A percentile compares a stretch with the other conserved stretches of the same genome.
Evolutionary conservation across 306 rosid genomes (phyloP).

Genomic region (Vigna hirtella): DNA sequence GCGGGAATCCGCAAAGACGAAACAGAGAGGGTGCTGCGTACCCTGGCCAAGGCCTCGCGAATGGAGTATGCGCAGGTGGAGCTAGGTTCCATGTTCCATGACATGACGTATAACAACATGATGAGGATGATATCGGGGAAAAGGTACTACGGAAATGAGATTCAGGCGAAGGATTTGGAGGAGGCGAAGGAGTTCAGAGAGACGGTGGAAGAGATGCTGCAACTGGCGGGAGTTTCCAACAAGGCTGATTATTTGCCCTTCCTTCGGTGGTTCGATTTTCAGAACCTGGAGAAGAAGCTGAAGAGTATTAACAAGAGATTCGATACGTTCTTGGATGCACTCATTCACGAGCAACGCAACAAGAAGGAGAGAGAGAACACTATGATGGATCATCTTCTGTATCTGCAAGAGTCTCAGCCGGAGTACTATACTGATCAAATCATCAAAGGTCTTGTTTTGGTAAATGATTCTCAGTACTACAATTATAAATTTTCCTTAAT

Average conservation of each 20-base stretch:
- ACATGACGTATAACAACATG: constrained; percentile 35
- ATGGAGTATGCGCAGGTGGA: not conserved
- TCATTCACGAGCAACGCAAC: constrained; percentile 4
- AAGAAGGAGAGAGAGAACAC: not conserved
- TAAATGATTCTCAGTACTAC: not conserved
- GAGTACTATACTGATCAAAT: constrained; percentile 25
- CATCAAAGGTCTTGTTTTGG: constrained; percentile 41
- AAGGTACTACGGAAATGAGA: constrained; percentile 21
- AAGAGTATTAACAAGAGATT: not conserved
- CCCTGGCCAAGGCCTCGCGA: not conserved
- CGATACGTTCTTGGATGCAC: constrained; percentile 12
- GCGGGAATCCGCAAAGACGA: constrained; percentile 27
- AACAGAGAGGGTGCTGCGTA: not conserved
- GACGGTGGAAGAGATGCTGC: not conserved
- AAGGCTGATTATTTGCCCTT: constrained; percentile 33
- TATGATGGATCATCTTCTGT: constrained; percentile 27
- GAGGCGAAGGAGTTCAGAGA: constrained; percentile 31
- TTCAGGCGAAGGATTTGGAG: not conserved
- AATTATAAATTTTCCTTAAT: too few relatives aligned
- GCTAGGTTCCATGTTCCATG: not conserved
- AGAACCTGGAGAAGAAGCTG: constrained; percentile 4
- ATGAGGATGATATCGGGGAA: constrained; percentile 39
- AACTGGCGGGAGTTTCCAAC: not conserved
- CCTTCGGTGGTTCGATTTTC: constrained; percentile 31
- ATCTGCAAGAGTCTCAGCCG: constrained; percentile 8